Evolutionary conservation across 306 rosid genomes (phyloP).

Genomic region (Malus sieversii): DNA sequence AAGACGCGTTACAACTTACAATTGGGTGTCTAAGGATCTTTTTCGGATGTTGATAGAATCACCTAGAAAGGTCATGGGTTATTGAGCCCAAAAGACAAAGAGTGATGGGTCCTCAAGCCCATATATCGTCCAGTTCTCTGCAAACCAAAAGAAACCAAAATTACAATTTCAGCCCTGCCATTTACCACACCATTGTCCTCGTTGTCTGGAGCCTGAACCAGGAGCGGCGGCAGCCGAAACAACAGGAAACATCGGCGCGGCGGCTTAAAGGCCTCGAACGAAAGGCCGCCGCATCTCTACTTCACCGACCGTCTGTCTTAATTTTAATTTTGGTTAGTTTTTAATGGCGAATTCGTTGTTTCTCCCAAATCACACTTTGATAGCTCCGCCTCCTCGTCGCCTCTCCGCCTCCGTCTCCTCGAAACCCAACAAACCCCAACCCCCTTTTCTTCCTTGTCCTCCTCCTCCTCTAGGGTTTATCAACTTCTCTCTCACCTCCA

Average conservation of each 20-base stretch:
- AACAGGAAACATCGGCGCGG: not conserved
- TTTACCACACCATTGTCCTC: not conserved
- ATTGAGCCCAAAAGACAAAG: not conserved
- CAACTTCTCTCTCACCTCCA: not conserved
- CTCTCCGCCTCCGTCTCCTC: constrained; percentile 28
- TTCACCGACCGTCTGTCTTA: not conserved
- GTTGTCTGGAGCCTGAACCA: not conserved
- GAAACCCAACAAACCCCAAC: constrained; percentile 18
- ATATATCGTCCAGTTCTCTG: not conserved
- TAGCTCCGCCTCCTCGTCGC: constrained; percentile 23
- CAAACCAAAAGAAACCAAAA: not conserved
- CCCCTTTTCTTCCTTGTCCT: constrained; percentile 3
- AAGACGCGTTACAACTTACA: too few relatives aligned
- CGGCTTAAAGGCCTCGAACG: not conserved
- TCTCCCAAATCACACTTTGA: constrained; percentile 29
- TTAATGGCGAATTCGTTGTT: constrained; percentile 38
- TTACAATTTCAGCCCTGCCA: not conserved
- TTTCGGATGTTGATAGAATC: not conserved
- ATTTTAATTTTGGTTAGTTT: not conserved
- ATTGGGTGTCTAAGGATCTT: not conserved
- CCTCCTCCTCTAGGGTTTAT: constrained; percentile 17
- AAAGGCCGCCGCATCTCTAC: not conserved
- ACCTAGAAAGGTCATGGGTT: not conserved
- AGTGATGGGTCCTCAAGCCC: not conserved
- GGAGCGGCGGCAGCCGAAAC: not conserved